Evolutionary conservation across 768 basidiomycete species (phyloP).

Genomic region (Amylocystis lapponica): DNA sequence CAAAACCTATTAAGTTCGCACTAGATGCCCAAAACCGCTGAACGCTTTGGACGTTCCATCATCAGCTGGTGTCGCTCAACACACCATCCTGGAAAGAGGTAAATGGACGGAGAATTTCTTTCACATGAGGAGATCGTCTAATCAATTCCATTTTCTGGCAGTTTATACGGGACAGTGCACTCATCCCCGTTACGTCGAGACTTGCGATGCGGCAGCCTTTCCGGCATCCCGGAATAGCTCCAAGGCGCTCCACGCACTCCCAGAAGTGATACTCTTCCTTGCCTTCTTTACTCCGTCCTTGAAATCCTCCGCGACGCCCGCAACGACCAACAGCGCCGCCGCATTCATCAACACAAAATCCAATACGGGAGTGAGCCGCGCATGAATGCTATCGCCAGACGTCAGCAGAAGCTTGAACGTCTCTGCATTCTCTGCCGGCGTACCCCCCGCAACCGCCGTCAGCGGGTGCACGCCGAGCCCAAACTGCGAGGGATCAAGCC

Average conservation of each 20-base stretch:
- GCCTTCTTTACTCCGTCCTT: constrained; percentile 17
- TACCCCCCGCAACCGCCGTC: constrained; percentile 60
- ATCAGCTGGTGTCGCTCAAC: too few species aligned
- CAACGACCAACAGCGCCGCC: constrained; percentile 80
- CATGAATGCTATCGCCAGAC: constrained; percentile 50
- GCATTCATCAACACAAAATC: constrained; percentile 92
- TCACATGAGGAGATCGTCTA: too few species aligned
- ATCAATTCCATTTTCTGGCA: too few species aligned
- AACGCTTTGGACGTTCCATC: too few species aligned
- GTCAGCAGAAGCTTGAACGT: constrained; percentile 62
- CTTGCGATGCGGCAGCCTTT: constrained; percentile 15
- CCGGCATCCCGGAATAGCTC: constrained; percentile 22
- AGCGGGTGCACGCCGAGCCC: constrained; percentile 73
- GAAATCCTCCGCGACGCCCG: constrained; percentile 52
- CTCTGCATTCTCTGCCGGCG: constrained; percentile 75
- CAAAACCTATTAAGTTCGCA: too few species aligned
- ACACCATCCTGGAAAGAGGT: too few species aligned
- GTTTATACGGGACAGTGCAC: too few species aligned
- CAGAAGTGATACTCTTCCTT: constrained; percentile 21
- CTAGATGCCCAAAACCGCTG: too few species aligned
- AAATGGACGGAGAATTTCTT: too few species aligned
- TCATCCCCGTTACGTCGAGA: too few species aligned
- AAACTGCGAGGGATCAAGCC: constrained; percentile 68
- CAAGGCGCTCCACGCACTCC: constrained; percentile 27
- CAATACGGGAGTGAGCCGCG: constrained; percentile 53